Base-by-base conservation (phyloP, 306 rosid species). In the Hylodesmum podocarpum region DNA sequence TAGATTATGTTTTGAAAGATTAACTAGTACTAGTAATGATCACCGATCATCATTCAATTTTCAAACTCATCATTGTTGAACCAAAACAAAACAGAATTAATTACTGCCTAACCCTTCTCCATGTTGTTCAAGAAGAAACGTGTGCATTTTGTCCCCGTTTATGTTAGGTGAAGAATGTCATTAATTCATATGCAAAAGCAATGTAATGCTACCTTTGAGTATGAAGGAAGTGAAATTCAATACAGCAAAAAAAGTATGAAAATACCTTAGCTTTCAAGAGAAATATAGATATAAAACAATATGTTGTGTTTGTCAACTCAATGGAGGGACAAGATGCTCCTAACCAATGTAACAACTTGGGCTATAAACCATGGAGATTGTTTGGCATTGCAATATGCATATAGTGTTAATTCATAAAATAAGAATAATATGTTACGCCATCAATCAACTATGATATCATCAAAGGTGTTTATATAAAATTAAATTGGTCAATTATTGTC, bases 221-320 rank as follows among this genome's bases (percentile, higher is more conserved):
- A 86, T 69, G 92, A 54, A 84, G 58, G 74, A 88, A 88, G 96
- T 73, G 87, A 90, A 74, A 82, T 77, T 83, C 80, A 64, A 84
- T 70, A 69, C 33, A 64, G 58, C 53, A 68, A 53, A 49, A 79
- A 28, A 67, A 58, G 70, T 64, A 18, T 43, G 39, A 24, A 75
- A 59, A 82, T 80, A 80, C 77, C 97, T 92, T 92, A 68, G 90
- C 91, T 88, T 89, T 72, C 85, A 92, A 92, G 97, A 89, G 77
- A 87, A 74, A 89, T 77, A 44, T 72, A 67, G 29, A 75, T 74
- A 44, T 44, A 50, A 73, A 76, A 54, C 67, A 47, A 49, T 66
- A 64, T 53, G 61, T 58, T 73, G 10, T 72, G 68, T 63, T 24
- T 33, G 76, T 85, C 62, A 61, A 80, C 58, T 68, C 70, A 69